A percentile compares a stretch with the other conserved stretches of the same genome.
These are phyloP conservation scores for Conoideocrella luteorostrata DNA, from an alignment of 2,329 filamentous ascomycete genomes.

Conservation along the genomic window DNA sequence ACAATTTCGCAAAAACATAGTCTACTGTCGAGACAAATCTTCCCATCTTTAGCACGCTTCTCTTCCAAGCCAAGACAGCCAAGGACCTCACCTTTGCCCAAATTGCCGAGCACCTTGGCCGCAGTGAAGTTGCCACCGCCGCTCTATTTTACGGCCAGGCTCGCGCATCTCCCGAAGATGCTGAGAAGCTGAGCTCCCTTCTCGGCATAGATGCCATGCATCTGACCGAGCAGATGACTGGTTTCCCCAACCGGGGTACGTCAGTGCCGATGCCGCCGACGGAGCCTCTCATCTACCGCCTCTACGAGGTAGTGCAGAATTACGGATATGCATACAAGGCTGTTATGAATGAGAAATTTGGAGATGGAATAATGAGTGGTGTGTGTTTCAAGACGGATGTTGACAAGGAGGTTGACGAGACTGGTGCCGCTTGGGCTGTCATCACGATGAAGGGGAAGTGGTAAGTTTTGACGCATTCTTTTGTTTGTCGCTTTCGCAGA, in stretches of 20 bases:
- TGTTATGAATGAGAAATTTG: constrained; percentile 90
- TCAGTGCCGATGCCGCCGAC: constrained; percentile 37
- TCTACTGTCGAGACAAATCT: constrained; percentile 61
- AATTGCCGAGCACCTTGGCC: constrained; percentile 66
- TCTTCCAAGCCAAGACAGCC: constrained; percentile 66
- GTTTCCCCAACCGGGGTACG: constrained; percentile 74
- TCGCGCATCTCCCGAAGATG: constrained; percentile 63
- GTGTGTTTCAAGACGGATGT: constrained; percentile 87
- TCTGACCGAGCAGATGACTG: constrained; percentile 58
- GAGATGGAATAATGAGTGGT: constrained; percentile 93
- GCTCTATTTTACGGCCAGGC: constrained; percentile 89
- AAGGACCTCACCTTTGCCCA: constrained; percentile 73
- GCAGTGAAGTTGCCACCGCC: constrained; percentile 77
- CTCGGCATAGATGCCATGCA: constrained; percentile 52
- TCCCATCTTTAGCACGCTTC: constrained; percentile 61
- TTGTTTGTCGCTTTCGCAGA: background rate
- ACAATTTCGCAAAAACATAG: constrained; percentile 35
- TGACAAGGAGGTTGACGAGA: constrained; percentile 85
- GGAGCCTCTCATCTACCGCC: constrained; percentile 62
- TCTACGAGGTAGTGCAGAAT: constrained; percentile 95
- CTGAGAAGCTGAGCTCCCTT: constrained; percentile 56
- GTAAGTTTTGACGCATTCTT: constrained; percentile 39
- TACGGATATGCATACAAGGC: constrained; percentile 97
- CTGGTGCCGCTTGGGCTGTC: constrained; percentile 75
- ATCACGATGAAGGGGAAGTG: constrained; percentile 82